Conservation (phyloP, 2,329 filamentous ascomycete species). For the Talaromyces sp. region DNA sequence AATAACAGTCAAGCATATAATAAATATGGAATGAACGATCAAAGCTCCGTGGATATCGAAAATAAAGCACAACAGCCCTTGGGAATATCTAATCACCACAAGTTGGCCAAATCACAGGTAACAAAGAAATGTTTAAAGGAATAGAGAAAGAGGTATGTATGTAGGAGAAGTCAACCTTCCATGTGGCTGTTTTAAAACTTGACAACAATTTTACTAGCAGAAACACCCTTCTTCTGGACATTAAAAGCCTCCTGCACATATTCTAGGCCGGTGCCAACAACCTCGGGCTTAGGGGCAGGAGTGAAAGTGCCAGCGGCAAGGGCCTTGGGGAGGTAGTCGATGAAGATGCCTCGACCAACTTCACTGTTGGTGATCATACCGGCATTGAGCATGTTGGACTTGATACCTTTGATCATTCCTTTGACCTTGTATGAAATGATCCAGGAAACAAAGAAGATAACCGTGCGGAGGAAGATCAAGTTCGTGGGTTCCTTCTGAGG, state of each 20-base stretch:
- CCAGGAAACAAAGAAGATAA: slow-evolving; percentile 11
- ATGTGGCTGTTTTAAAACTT: slow-evolving; percentile 4
- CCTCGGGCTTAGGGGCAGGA: slow-evolving; percentile 38
- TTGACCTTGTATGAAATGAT: slow-evolving; percentile 12
- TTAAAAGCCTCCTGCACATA: slow-evolving; percentile 43
- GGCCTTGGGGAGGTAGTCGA: slow-evolving; percentile 40
- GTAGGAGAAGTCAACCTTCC: background rate
- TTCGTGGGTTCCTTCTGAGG: slow-evolving; percentile 9
- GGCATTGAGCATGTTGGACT: slow-evolving; percentile 10
- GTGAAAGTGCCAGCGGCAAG: slow-evolving; percentile 37
- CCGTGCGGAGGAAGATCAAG: slow-evolving; percentile 5
- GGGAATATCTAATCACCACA: background rate
- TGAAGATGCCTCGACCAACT: slow-evolving; percentile 22
- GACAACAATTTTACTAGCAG: slow-evolving; percentile 46
- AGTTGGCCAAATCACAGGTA: background rate
- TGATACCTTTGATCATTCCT: slow-evolving; percentile 12
- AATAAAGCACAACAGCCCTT: background rate
- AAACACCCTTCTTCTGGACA: slow-evolving; percentile 40
- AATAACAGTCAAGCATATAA: background rate
- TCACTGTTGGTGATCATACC: slow-evolving; percentile 12
- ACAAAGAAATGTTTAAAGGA: background rate
- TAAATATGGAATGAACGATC: background rate
- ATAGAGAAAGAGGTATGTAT: background rate
- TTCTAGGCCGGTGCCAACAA: slow-evolving; percentile 43
- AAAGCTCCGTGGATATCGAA: slow-evolving; percentile 8